Evolutionary conservation across 2,329 filamentous ascomycete species (phyloP), one percentile per base, ranked within the genome.

Genomic region (Phialophora tarda): DNA sequence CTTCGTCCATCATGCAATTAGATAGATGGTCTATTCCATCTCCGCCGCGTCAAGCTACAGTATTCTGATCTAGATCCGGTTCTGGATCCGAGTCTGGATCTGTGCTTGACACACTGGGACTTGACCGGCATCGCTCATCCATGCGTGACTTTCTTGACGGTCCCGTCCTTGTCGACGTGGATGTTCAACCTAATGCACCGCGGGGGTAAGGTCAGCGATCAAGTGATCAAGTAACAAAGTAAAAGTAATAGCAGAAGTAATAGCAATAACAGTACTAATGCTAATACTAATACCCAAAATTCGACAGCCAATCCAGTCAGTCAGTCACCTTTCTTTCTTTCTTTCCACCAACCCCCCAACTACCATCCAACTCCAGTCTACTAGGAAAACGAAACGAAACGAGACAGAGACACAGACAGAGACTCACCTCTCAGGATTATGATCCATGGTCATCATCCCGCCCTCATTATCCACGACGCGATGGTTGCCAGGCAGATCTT

Each of bases 401-500:
- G n/a, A n/a, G n/a, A n/a, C n/a, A n/a, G n/a, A n/a, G n/a, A n/a
- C n/a, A n/a, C 2, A 26, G 24, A 26, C 24, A 4, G 24, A 2
- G 24, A 67, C 75, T 55, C 74, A 82, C 80, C 81, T 74, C 3
- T 82, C 76, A 4, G 79, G 77, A 2, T 75, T 75, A 67, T 78
- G 74, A 64, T 83, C 81, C 75, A 77, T 76, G 1, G 80, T 79
- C 65, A 72, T 73, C 69, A 78, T 74, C 8, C 75, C 72, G 23
- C 64, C 66, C 0, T 77, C 79, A 21, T 14, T 55, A 62, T 78
- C 77, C 32, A 83, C 61, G 14, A 83, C 76, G 3, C 81, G 78
- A 68, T 82, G 80, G 21, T 74, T 69, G 56, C 79, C 60, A 1
- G 81, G 81, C 3, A 83, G 75, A 51, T 83, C 81, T 62, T 77